phyloP scores from a whole-genome alignment of 768 basidiomycete genomes.

The Agrocybe praecox region DNA sequence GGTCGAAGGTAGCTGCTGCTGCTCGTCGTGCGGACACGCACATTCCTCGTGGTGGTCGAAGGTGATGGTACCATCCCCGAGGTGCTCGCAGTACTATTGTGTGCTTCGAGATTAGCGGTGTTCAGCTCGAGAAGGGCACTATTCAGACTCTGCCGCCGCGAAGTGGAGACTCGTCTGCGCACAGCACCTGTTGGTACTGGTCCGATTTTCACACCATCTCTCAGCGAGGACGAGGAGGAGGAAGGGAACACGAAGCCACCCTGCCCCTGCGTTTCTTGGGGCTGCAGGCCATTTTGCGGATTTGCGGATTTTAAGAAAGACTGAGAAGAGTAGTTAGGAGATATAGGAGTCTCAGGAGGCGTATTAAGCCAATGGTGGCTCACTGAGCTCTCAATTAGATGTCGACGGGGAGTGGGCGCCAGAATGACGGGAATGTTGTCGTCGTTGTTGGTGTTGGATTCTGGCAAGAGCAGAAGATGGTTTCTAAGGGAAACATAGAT shows the following conservation, averaged over 20 bases:
- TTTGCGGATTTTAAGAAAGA: slow-evolving; percentile 9
- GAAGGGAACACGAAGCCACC: neutral
- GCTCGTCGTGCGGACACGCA: neutral
- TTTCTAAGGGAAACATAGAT: neutral
- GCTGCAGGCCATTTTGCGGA: neutral
- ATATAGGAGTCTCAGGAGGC: slow-evolving; percentile 36
- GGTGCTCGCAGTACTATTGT: neutral
- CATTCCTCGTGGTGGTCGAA: neutral
- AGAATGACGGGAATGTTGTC: slow-evolving; percentile 42
- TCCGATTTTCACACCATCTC: neutral
- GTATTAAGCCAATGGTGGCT: slow-evolving; percentile 63
- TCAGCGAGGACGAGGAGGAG: neutral
- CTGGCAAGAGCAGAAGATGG: neutral
- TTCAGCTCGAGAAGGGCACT: slow-evolving; percentile 35
- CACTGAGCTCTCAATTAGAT: slow-evolving; percentile 61
- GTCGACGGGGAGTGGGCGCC: slow-evolving; percentile 67
- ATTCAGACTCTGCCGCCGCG: slow-evolving; percentile 39
- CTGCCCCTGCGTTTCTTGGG: neutral
- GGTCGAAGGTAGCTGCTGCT: neutral
- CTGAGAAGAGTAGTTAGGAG: slow-evolving; percentile 49
- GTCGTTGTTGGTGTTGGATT: neutral
- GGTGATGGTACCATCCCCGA: neutral
- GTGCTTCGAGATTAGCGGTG: neutral
- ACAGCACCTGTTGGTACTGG: neutral
- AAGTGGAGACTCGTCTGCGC: neutral